A percentile compares a stretch with the other conserved stretches of the same genome.
Evolutionary conservation across 1,284 basidiomycete genomes (phyloP).

Genomic region (Sparassis latifolia): DNA sequence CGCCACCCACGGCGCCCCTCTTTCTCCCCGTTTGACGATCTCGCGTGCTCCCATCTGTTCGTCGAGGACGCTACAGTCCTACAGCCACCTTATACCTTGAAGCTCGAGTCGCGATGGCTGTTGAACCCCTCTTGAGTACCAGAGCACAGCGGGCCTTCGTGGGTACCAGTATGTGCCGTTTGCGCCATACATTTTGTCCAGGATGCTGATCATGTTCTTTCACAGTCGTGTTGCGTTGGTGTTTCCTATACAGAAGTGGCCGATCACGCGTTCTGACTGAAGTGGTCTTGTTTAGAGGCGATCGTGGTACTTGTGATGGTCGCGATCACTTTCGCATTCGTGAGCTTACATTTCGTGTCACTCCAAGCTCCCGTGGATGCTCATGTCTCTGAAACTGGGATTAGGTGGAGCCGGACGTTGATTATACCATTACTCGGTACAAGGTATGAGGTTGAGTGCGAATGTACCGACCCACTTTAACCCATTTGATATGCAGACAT

Average conservation of each 20-base stretch:
- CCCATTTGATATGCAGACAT: slow-evolving; percentile 41
- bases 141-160: slow-evolving; percentile 62
- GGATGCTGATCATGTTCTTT: neutral
- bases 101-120: slow-evolving; percentile 40
- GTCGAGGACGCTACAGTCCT: no score
- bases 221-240: slow-evolving; percentile 11
- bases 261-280: neutral
- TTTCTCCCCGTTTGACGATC: no score
- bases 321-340: slow-evolving; percentile 32
- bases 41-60: no score
- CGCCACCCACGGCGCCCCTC: no score
- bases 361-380: no score
- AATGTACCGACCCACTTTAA: no score
- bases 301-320: slow-evolving; percentile 42
- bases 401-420: slow-evolving; percentile 50
- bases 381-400: no score
- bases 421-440: slow-evolving; percentile 38
- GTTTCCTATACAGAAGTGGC: slow-evolving; percentile 21
- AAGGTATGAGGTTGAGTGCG: slow-evolving; percentile 35
- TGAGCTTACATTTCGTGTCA: slow-evolving; percentile 14
- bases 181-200: neutral
- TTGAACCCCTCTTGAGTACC: slow-evolving; percentile 59
- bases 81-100: no score
- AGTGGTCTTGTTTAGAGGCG: slow-evolving; percentile 32
- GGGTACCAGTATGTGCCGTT: slow-evolving; percentile 43